Base-by-base conservation (phyloP, 208 protist genomes). In the Leishmania tarentolae region DNA sequence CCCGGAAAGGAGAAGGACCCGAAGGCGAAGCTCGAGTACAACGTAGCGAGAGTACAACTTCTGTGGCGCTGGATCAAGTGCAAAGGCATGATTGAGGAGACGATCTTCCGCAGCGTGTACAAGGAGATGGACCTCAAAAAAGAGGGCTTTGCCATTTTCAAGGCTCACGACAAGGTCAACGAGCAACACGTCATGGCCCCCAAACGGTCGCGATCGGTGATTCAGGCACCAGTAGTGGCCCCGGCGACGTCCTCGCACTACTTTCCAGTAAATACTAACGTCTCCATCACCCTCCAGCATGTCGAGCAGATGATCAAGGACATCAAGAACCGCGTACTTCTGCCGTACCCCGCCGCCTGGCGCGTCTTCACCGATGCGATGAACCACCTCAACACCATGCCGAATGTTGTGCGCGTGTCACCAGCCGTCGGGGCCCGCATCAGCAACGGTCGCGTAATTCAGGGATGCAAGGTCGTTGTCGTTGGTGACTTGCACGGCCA, bases 401-500 rank as follows among this genome's bases (percentile, higher is more conserved):
- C 92, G 46, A 97, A 97, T 75, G 88, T 97, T 19, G 91, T 95
- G 70, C 91, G 87, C 46, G 75, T 97, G 57, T 93, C 90, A 46
- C 90, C 90, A 40, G 86, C 92, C 28, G 72, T 95, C 13, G 94
- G 91, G 28, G 92, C 94, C 19, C 91, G 87, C 74, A 82, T 93
- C 6, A 79, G 87, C 61, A 95, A 96, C 78, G 94, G 92, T 7
- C 92, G 92, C 47, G 84, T 94, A 21, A 93, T 84, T 76, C 91
- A 95, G 66, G 94, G 94, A 46, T 92, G 87, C 74, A 97, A 97
- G 80, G 87, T 97, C 57, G 87, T 98, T 28, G 93, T 98, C 13
- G 93, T 97, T 11, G 95, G 95, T 21, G 95, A 98, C 85, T 77
- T 97, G 52, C 93, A 98, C 83, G 95, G 95, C 17, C 94, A 97